Conservation (phyloP, 345 rosid species). For the Anacardium occidentale region DNA sequence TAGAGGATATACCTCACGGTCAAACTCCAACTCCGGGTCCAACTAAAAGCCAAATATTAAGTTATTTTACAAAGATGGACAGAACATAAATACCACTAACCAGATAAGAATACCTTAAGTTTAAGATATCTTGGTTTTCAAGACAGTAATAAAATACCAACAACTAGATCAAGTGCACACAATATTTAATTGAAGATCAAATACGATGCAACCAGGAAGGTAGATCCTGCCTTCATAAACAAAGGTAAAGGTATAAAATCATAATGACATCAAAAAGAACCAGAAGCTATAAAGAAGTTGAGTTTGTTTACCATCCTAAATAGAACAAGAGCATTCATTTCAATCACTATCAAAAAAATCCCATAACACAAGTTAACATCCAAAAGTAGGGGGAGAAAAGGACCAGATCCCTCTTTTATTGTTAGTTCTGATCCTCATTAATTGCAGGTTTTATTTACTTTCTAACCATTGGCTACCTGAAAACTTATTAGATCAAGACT, state of each 20-base stretch:
- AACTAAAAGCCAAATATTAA: constrained; percentile 46
- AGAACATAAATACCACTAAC: neutral
- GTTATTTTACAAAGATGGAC: constrained; percentile 17
- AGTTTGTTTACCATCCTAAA: neutral
- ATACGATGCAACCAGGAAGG: neutral
- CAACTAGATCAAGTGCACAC: constrained; percentile 5
- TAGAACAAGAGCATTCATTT: neutral
- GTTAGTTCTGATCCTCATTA: neutral
- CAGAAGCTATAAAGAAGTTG: neutral
- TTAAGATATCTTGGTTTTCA: neutral
- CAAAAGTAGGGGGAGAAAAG: neutral
- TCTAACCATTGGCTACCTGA: neutral
- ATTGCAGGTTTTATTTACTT: neutral
- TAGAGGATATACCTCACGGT: constrained; percentile 91
- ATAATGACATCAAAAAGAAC: neutral
- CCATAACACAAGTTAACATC: neutral
- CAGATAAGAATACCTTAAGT: constrained; percentile 14
- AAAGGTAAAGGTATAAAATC: constrained; percentile 4
- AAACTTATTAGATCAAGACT: neutral
- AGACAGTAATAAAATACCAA: neutral
- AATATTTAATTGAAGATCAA: neutral
- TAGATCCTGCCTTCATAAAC: constrained; percentile 4
- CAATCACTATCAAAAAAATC: neutral
- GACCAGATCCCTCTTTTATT: neutral
- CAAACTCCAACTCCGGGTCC: constrained; percentile 98